Percentiles rank a stretch among this genome's conserved stretches.
Conservation (phyloP, 257 asterid species). For the Nicotiana obtusifolia region DNA sequence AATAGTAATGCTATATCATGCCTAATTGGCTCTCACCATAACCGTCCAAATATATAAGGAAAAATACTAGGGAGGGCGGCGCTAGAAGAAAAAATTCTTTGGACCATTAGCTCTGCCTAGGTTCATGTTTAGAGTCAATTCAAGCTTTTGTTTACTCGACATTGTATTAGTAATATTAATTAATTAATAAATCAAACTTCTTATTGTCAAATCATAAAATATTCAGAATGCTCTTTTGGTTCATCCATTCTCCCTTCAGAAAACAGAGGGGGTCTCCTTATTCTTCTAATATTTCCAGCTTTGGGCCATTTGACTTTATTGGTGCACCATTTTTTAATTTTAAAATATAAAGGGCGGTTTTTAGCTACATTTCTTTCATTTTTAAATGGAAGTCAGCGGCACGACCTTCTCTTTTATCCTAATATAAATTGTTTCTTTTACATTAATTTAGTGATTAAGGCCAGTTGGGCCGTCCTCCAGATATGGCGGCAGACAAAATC, state of each 20-base stretch:
- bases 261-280: background rate
- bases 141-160: background rate
- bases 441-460: background rate
- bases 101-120: background rate
- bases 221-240: background rate
- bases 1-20: no score
- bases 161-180: background rate
- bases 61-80: no score
- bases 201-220: background rate
- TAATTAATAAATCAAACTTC: background rate
- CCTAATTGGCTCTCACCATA: no score
- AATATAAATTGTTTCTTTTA: background rate
- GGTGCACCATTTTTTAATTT: background rate
- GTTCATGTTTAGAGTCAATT: background rate
- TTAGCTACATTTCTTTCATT: background rate
- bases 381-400: background rate
- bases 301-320: background rate
- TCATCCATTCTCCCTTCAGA: background rate
- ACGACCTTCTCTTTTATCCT: background rate
- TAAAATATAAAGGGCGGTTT: background rate
- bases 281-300: background rate
- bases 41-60: no score
- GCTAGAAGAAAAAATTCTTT: no score
- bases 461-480: slow-evolving; percentile 1
- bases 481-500: background rate